Conservation (phyloP, 129 eudicot species). For the Cynara cardunculus region DNA sequence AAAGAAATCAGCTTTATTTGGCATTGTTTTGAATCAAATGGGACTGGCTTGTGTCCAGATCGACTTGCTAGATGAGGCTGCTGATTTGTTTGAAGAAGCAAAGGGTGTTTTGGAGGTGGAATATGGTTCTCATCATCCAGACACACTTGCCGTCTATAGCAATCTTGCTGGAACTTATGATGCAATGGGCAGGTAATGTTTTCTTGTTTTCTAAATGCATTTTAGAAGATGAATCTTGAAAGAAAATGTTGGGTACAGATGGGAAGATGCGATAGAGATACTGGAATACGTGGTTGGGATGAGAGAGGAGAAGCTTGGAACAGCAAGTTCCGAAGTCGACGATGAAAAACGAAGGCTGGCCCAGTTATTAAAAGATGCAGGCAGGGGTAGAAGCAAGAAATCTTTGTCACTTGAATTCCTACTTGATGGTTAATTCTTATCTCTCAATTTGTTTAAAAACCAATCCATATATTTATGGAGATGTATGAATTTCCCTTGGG, state of each 20-base stretch:
- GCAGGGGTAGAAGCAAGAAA: slow-evolving; percentile 54
- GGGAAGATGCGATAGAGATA: slow-evolving; percentile 74
- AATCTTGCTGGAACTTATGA: slow-evolving; percentile 97
- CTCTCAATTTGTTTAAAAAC: slow-evolving; percentile 20
- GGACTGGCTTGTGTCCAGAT: slow-evolving; percentile 82
- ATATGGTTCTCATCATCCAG: slow-evolving; percentile 82
- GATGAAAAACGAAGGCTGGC: slow-evolving; percentile 71
- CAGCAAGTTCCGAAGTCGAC: slow-evolving; percentile 75
- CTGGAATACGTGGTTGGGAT: slow-evolving; percentile 64
- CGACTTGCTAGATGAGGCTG: slow-evolving; percentile 70
- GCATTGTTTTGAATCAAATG: slow-evolving; percentile 75
- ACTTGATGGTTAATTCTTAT: slow-evolving; percentile 41
- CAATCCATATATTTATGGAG: slow-evolving; percentile 16
- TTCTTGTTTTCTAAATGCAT: not conserved
- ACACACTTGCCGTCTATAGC: slow-evolving; percentile 80
- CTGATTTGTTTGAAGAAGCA: slow-evolving; percentile 82
- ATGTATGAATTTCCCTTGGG: slow-evolving; percentile 17
- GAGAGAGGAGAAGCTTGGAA: slow-evolving; percentile 93
- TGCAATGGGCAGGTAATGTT: slow-evolving; percentile 83
- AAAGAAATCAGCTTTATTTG: slow-evolving; percentile 69
- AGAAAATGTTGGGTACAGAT: slow-evolving; percentile 35
- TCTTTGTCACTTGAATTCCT: slow-evolving; percentile 64
- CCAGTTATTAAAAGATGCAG: slow-evolving; percentile 59
- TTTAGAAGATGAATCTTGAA: not conserved
- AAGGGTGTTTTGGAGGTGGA: slow-evolving; percentile 68